Evolutionary conservation across 305 asterid species (phyloP).

Genomic region (Fraxinus sp.): DNA sequence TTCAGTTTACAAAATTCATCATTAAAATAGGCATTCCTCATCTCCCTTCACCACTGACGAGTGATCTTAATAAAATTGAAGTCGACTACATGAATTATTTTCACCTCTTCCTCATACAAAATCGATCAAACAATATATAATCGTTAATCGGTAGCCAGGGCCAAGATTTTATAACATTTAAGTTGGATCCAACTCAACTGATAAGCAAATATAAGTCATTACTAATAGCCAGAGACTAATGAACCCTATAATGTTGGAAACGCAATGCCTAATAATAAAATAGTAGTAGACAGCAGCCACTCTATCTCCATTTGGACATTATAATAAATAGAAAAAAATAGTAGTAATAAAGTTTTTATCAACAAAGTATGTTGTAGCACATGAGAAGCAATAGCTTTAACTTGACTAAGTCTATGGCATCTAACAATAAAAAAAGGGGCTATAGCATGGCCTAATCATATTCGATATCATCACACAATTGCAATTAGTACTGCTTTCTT

Average conservation of each 20-base stretch:
- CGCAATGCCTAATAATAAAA: constrained; percentile 27
- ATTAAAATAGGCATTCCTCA: not conserved
- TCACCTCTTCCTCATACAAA: not conserved
- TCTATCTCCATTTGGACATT: constrained; percentile 19
- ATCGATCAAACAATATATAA: not conserved
- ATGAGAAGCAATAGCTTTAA: constrained; percentile 45
- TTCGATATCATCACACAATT: constrained; percentile 26
- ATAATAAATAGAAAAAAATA: constrained; percentile 20
- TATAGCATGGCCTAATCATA: constrained; percentile 25
- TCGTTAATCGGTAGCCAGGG: not conserved
- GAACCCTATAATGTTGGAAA: constrained; percentile 48
- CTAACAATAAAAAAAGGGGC: constrained; percentile 26
- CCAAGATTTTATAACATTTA: not conserved
- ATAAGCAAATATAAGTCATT: constrained; percentile 17
- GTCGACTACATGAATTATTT: not conserved
- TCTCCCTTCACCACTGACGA: not conserved
- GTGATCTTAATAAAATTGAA: not conserved
- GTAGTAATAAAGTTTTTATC: constrained; percentile 14
- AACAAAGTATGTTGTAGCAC: constrained; percentile 34
- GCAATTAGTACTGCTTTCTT: constrained; percentile 23
- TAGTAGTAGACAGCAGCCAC: constrained; percentile 38
- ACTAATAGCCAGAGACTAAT: constrained; percentile 28
- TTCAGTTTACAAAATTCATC: not conserved
- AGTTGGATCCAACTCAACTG: constrained; percentile 26
- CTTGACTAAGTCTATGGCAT: constrained; percentile 30